phyloP scores from a whole-genome alignment of 2,329 filamentous ascomycete genomes.

The Fusarium acutatum region DNA sequence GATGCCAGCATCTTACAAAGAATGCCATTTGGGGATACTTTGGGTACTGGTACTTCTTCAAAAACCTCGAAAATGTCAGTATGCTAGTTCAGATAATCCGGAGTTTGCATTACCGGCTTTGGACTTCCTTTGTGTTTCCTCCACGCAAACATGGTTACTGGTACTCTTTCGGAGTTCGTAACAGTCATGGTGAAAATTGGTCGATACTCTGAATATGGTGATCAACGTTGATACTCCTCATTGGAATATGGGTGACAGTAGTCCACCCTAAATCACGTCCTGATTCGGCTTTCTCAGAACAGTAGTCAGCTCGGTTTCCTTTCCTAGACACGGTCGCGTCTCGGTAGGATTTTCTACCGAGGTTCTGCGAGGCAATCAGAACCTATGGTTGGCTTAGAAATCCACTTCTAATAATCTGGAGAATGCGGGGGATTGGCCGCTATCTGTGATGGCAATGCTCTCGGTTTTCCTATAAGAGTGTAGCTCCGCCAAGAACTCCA shows the following conservation, averaged over 20 bases:
- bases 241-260: not conserved
- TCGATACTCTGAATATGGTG: not conserved
- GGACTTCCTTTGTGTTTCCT: conserved; percentile 46
- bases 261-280: not conserved
- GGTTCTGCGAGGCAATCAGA: not conserved
- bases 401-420: not conserved
- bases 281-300: not conserved
- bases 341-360: not conserved
- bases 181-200: not conserved
- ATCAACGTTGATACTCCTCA: not conserved
- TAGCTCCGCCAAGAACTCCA: not conserved
- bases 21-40: not conserved
- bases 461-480: conserved; percentile 1
- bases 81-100: rapidly evolving
- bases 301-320: not conserved
- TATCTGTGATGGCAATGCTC: not conserved
- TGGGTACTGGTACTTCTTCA: conserved; percentile 4
- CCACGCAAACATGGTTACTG: conserved; percentile 47
- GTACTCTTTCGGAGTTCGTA: not conserved
- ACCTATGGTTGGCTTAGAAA: not conserved
- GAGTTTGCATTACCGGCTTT: not conserved
- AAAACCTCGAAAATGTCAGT: not conserved
- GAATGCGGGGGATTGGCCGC: not conserved
- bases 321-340: not conserved
- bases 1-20: conserved; percentile 23